Conservation (phyloP, 1,139 yeast species). For the Yamadazyma oceani region DNA sequence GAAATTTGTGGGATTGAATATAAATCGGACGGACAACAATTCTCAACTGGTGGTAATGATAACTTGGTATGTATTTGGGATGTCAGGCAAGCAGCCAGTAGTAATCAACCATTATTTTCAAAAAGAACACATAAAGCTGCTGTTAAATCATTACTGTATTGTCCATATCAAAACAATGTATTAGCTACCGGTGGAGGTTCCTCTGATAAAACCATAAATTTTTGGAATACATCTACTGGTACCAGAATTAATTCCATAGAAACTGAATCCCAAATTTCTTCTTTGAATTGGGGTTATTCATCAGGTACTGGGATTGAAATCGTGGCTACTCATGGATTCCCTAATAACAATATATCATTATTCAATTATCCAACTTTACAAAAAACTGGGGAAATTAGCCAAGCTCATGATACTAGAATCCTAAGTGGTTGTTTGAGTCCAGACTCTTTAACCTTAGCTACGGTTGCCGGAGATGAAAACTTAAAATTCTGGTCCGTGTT, state of each 20-base stretch:
- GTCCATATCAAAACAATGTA: constrained; percentile 80
- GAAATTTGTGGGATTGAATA: constrained; percentile 94
- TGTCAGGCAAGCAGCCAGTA: constrained; percentile 53
- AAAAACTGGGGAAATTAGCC: constrained; percentile 81
- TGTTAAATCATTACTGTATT: constrained; percentile 94
- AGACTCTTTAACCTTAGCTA: constrained; percentile 85
- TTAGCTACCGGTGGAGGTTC: constrained; percentile 98
- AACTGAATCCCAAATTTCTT: constrained; percentile 91
- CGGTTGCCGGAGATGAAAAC: constrained; percentile 96
- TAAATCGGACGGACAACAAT: constrained; percentile 78
- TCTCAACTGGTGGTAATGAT: constrained; percentile 95
- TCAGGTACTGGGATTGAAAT: constrained; percentile 76
- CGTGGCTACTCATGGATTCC: constrained; percentile 93
- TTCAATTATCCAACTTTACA: constrained; percentile 86
- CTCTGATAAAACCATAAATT: constrained; percentile 83
- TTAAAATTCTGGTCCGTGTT: constrained; percentile 93
- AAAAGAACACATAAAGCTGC: constrained; percentile 90
- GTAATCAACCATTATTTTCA: constrained; percentile 63
- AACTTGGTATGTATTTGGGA: constrained; percentile 96
- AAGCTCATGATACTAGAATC: constrained; percentile 90
- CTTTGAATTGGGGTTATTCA: constrained; percentile 86
- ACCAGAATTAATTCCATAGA: constrained; percentile 83
- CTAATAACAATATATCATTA: constrained; percentile 78
- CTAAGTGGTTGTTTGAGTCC: constrained; percentile 85
- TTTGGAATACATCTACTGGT: constrained; percentile 95